Base-by-base conservation (phyloP, 768 basidiomycete species). In the Atractiella rhizophila region DNA sequence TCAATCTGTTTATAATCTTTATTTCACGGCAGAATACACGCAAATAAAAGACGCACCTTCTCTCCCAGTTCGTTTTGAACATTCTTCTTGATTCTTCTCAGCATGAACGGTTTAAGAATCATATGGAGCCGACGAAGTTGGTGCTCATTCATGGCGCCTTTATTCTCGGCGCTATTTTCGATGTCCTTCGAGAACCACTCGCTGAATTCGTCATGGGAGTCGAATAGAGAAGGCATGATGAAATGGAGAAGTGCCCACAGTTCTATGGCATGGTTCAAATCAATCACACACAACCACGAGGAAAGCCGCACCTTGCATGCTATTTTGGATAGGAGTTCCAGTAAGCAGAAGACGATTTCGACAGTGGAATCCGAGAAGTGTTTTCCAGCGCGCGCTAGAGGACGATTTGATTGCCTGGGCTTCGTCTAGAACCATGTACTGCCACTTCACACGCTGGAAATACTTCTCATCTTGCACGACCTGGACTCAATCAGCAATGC, bases 141-240 rank as follows among this genome's bases (percentile, higher is more conserved):
- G 57, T 91, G 75, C 55, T 91, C 86, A 55, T 88, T 91, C 49
- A 96, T 65, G 58, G 76, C 73, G 5, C 78, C 80, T 52, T 81
- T 79, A 35, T 60, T 59, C 58, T 83, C 85, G 4, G 71, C 71
- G 15, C 81, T 82, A 55, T 79, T 86, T 63, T 98, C 91, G 40
- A 96, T 94, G 54, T 94, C 91, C 60, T 94, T 91, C 10, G 88
- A 91, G 59, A 98, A 98, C 91, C 91, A 98, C 58, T 96, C 88
- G 56, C 78, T 83, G 65, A 98, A 98, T 61, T 98, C 91, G 54
- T 96, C 86, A 54, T 96, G 86, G 12, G 86, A 94, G 58, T 96
- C 91, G 59, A 98, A 98, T 40, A 98, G 64, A 56, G 80, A 86
- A 3, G 91, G 91, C 91, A 98, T 98, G 63, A 98, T 96, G 64